Conservation (phyloP, 805 yeast genomes). For the Candida oleophila region DNA sequence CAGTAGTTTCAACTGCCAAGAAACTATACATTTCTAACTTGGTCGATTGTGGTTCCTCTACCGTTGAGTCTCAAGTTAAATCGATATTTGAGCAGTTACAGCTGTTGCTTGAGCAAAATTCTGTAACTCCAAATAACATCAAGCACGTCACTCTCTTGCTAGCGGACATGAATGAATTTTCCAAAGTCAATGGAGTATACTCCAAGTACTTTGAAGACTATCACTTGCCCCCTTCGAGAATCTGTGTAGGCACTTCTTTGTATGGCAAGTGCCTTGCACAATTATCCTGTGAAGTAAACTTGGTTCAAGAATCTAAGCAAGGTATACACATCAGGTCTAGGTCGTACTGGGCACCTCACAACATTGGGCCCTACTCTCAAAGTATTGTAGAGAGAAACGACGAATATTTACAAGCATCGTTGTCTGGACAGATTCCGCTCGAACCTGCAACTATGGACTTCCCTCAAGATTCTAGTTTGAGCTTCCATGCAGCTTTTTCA, state of each 20-base stretch:
- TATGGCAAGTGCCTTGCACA: conserved; percentile 42
- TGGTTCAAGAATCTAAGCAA: conserved; percentile 31
- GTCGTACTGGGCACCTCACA: conserved; percentile 98
- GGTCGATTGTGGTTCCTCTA: conserved; percentile 2
- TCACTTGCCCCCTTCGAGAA: conserved; percentile 80
- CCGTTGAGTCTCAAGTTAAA: conserved; percentile 38
- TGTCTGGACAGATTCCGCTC: conserved; percentile 92
- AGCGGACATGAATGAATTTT: conserved; percentile 64
- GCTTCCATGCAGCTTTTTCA: conserved; percentile 49
- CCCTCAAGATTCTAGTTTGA: conserved; percentile 4
- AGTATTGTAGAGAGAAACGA: conserved; percentile 48
- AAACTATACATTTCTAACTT: conserved; percentile 31
- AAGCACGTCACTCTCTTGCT: conserved; percentile 63
- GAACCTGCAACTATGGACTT: conserved; percentile 63
- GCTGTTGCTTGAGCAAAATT: conserved; percentile 25
- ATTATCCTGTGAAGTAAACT: conserved; percentile 58
- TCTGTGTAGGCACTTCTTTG: conserved; percentile 68
- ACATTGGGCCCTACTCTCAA: conserved; percentile 97
- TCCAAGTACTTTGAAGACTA: conserved; percentile 52
- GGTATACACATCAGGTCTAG: conserved; percentile 92
- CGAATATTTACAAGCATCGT: conserved; percentile 47
- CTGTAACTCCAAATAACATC: conserved; percentile 44
- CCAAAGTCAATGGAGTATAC: conserved; percentile 61
- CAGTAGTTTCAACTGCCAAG: conserved; percentile 10
- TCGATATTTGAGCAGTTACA: conserved; percentile 50